Percentiles rank a stretch among this genome's conserved stretches.
These are phyloP conservation scores for Batrachochytrium dendrobatidis DNA, from an alignment of 371 early-diverging fungal genomes.

Conservation along the genomic window DNA sequence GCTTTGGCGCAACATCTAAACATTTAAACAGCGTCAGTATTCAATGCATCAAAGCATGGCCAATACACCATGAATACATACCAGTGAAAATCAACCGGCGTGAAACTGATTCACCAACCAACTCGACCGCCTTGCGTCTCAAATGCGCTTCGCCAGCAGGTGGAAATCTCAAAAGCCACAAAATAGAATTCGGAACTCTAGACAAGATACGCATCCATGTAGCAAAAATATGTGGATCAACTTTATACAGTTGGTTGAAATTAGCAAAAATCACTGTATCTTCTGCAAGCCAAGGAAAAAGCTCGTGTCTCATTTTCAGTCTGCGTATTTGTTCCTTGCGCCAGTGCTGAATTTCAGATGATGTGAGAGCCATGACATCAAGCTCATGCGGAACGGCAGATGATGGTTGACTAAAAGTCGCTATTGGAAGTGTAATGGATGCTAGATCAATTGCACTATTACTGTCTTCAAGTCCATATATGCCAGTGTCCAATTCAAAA, in stretches of 20 bases:
- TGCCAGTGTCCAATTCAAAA: background rate
- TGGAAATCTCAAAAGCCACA: slow-evolving; percentile 88
- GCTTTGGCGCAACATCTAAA: slow-evolving; percentile 79
- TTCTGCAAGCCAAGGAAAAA: slow-evolving; percentile 75
- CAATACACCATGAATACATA: background rate
- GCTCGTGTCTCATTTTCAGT: slow-evolving; percentile 76
- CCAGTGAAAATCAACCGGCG: slow-evolving; percentile 75
- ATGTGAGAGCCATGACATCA: background rate
- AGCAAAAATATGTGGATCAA: slow-evolving; percentile 72
- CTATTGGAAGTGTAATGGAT: too few species aligned
- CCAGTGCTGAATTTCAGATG: slow-evolving; percentile 42
- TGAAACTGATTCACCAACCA: slow-evolving; percentile 73
- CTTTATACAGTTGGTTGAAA: slow-evolving; percentile 92
- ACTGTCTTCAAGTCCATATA: background rate
- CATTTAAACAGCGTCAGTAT: background rate
- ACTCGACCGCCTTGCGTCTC: slow-evolving; percentile 58
- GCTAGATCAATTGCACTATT: background rate
- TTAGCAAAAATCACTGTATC: slow-evolving; percentile 86
- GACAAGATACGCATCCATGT: slow-evolving; percentile 77
- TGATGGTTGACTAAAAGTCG: too few species aligned
- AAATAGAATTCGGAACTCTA: slow-evolving; percentile 70
- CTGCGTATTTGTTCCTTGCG: slow-evolving; percentile 68
- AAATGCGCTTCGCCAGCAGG: slow-evolving; percentile 80
- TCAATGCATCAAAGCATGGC: background rate
- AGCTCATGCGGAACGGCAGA: background rate